These are phyloP conservation scores for Pythium myriotylum DNA, from an alignment of 352 stramenopile genomes.

Conservation along the genomic window DNA sequence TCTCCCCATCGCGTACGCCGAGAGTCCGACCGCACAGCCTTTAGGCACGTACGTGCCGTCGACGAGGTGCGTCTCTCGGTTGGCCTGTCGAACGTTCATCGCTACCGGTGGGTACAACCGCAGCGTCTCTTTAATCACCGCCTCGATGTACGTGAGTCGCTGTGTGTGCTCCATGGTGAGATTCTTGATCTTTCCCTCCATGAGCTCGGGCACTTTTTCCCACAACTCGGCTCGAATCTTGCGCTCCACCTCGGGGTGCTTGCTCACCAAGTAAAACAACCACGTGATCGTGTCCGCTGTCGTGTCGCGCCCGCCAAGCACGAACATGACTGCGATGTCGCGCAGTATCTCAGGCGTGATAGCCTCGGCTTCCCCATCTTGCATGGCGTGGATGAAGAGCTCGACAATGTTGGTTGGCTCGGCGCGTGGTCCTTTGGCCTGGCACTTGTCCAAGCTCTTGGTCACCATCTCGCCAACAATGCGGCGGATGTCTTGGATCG, in stretches of 20 bases:
- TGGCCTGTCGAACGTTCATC: slow-evolving; percentile 28
- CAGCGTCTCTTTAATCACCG: slow-evolving; percentile 40
- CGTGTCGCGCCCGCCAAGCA: slow-evolving; percentile 56
- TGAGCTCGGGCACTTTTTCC: slow-evolving; percentile 26
- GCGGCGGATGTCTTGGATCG: neutral
- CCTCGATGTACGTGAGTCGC: slow-evolving; percentile 24
- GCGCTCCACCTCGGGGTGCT: slow-evolving; percentile 37
- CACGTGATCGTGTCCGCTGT: slow-evolving; percentile 49
- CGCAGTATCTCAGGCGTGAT: slow-evolving; percentile 32
- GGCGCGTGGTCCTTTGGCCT: slow-evolving; percentile 1
- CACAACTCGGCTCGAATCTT: slow-evolving; percentile 35
- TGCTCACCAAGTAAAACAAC: slow-evolving; percentile 40
- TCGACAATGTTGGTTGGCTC: slow-evolving; percentile 22
- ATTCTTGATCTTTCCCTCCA: slow-evolving; percentile 2
- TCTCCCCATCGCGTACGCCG: slow-evolving; percentile 33
- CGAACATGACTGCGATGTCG: slow-evolving; percentile 52
- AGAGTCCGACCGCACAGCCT: slow-evolving; percentile 27
- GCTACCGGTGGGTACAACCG: slow-evolving; percentile 39
- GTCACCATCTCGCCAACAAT: slow-evolving; percentile 21
- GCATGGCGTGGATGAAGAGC: slow-evolving; percentile 27
- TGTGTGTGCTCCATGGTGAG: slow-evolving; percentile 19
- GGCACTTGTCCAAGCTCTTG: slow-evolving; percentile 10
- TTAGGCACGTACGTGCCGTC: slow-evolving; percentile 37
- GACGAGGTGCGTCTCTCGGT: slow-evolving; percentile 31
- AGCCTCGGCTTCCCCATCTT: slow-evolving; percentile 11